Base-by-base conservation (phyloP, 805 yeast species). In the Saturnispora besseyi region DNA sequence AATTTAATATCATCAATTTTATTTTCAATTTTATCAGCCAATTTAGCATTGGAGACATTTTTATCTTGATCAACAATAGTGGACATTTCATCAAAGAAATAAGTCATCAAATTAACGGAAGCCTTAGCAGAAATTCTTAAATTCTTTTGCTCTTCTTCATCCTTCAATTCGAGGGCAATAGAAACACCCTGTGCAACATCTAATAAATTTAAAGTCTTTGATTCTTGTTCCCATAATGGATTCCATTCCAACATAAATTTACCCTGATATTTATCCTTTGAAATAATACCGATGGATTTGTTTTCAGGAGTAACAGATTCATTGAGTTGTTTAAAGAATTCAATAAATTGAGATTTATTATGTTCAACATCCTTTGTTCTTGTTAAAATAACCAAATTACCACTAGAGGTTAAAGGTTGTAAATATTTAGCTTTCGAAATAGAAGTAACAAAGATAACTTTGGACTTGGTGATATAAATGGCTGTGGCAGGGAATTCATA, bases 401-500 rank as follows among this genome's bases (percentile, higher is more conserved):
- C 34, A 5, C 72, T 73, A 45, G 74, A 66, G 10, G 72, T 60
- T 59, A 88, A 72, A 5, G 78, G 76, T 41, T 75, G 76, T 57
- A 91, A 70, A 69, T 89, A 84, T 63, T 82, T 87, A 40, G 95
- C 88, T 67, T 91, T 91, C 6, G 87, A 87, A 45, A 81, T 83
- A 30, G 91, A 82, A 0, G 97, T 90, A 51, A 90, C 73, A 49
- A 91, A 70, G 4, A 79, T 65, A 36, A 80, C 70, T 55, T 78
- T 79, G 36, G 76, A 77, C 49, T 75, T 73, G 3, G 85, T 76
- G 51, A 90, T 68, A 46, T 75, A 79, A 48, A 91, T 67, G 30
- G 81, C 81, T 1, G 97, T 89, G 46, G 93, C 93, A n/a, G 96
- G 95, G 62, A 91, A 91, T 64, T 93, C 98, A 64, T 90, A 91